A percentile compares a stretch with the other conserved stretches of the same genome.
Conservation (phyloP, 257 asterid genomes). For the Jasminum sambac region DNA sequence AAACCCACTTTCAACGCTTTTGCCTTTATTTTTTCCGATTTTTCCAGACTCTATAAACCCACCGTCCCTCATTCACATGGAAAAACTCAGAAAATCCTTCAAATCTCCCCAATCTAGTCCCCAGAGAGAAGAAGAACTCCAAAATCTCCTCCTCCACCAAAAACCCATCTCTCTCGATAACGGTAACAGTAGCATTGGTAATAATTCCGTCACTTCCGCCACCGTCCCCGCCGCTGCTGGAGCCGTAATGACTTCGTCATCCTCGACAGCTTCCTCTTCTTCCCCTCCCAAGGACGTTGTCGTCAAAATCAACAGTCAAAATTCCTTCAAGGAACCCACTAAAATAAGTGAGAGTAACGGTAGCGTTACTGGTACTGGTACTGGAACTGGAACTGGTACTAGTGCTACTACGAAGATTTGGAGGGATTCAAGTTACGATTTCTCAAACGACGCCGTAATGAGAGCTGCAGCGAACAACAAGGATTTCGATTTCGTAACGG, state of each 20-base stretch:
- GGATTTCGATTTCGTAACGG: slow-evolving; percentile 48
- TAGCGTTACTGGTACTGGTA: neutral
- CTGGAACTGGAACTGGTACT: too few species aligned
- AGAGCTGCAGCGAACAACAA: slow-evolving; percentile 22
- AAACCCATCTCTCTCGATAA: neutral
- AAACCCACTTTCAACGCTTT: neutral
- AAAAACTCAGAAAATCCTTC: slow-evolving; percentile 34
- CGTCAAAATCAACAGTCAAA: slow-evolving; percentile 21
- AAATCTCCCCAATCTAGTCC: slow-evolving; percentile 21
- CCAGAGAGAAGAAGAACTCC: slow-evolving; percentile 29
- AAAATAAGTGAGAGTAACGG: slow-evolving; percentile 9
- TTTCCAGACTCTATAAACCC: neutral
- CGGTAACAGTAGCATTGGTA: neutral
- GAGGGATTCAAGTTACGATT: slow-evolving; percentile 53
- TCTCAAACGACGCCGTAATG: slow-evolving; percentile 43
- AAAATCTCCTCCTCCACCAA: slow-evolving; percentile 18
- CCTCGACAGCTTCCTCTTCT: slow-evolving; percentile 11
- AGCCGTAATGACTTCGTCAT: slow-evolving; percentile 1
- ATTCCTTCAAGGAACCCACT: neutral
- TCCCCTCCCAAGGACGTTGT: slow-evolving; percentile 25
- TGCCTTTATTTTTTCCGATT: neutral
- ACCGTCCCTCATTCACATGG: slow-evolving; percentile 20
- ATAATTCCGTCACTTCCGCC: neutral
- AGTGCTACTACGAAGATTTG: slow-evolving; percentile 22
- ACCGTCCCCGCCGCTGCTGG: neutral